phyloP scores from a whole-genome alignment of 2,329 filamentous ascomycete species.

The Sporothrix dimorphospora region DNA sequence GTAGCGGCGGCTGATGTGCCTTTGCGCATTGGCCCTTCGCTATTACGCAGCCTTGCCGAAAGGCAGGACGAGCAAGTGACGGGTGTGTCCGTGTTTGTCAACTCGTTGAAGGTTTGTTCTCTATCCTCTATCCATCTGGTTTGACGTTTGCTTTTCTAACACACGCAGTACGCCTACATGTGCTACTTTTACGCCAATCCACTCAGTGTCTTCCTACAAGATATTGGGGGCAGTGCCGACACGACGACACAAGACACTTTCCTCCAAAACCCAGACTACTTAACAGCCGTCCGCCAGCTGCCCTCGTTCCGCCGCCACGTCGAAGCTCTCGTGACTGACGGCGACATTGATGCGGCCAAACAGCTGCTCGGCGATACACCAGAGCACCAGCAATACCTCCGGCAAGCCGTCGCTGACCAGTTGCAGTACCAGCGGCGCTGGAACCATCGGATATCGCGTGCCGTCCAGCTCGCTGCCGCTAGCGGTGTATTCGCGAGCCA shows the following conservation, averaged over 20 bases:
- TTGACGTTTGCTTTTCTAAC: conserved; percentile 35
- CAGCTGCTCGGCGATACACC: conserved; percentile 52
- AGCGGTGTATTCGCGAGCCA: conserved; percentile 37
- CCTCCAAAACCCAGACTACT: conserved; percentile 57
- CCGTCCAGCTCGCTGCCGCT: conserved; percentile 51
- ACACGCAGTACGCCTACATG: conserved; percentile 75
- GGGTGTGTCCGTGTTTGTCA: conserved; percentile 72
- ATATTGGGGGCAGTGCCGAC: conserved; percentile 34
- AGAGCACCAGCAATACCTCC: background rate
- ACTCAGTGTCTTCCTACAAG: conserved; percentile 64
- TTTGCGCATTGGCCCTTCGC: conserved; percentile 64
- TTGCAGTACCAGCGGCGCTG: conserved; percentile 41
- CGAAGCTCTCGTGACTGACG: conserved; percentile 51
- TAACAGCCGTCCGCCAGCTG: conserved; percentile 69
- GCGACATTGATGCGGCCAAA: conserved; percentile 48
- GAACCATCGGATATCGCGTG: conserved; percentile 51
- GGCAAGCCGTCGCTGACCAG: conserved; percentile 47
- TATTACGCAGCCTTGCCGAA: conserved; percentile 67
- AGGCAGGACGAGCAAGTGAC: conserved; percentile 77
- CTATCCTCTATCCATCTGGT: background rate
- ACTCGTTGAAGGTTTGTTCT: conserved; percentile 65
- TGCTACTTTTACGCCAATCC: conserved; percentile 82
- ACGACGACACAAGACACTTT: conserved; percentile 33
- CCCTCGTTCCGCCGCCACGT: conserved; percentile 67
- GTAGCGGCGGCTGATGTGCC: conserved; percentile 61